Conservation (phyloP, 306 rosid genomes). For the Morella rubra region DNA sequence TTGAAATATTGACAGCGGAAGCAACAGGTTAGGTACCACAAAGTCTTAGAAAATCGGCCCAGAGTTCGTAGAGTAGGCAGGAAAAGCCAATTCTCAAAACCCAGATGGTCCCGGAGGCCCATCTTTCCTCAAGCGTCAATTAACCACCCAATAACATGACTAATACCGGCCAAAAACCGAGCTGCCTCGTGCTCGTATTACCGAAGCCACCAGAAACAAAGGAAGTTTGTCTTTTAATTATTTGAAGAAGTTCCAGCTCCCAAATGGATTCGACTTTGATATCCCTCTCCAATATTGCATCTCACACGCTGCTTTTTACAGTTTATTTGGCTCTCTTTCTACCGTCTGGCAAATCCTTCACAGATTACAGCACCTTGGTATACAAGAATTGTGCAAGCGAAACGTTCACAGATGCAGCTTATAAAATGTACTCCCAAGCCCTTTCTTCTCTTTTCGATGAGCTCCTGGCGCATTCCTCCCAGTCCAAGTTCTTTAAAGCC, state of each 20-base stretch:
- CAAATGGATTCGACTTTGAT: conserved; percentile 26
- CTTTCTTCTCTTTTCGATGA: conserved; percentile 54
- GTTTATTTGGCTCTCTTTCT: conserved; percentile 26
- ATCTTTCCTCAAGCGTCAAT: background rate
- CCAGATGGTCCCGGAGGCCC: conserved; percentile 12
- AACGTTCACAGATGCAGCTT: conserved; percentile 22
- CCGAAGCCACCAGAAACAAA: background rate
- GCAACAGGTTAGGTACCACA: too few relatives aligned
- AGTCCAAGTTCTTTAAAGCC: conserved; percentile 54
- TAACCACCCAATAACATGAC: background rate
- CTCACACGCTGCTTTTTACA: background rate
- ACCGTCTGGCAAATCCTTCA: conserved; percentile 24
- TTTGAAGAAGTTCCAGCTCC: background rate
- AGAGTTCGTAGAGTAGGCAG: conserved; percentile 48
- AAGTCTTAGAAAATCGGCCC: background rate
- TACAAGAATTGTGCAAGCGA: conserved; percentile 55
- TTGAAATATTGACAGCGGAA: too few relatives aligned
- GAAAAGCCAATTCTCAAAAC: conserved; percentile 28
- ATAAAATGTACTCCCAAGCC: conserved; percentile 33
- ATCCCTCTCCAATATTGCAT: conserved; percentile 9
- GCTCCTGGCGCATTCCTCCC: conserved; percentile 51
- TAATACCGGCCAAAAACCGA: background rate
- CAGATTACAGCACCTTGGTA: conserved; percentile 42
- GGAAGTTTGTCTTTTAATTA: background rate
- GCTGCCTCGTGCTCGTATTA: background rate